Evolutionary conservation across 257 asterid species (phyloP).

Genomic region (Forsythia suspensa): DNA sequence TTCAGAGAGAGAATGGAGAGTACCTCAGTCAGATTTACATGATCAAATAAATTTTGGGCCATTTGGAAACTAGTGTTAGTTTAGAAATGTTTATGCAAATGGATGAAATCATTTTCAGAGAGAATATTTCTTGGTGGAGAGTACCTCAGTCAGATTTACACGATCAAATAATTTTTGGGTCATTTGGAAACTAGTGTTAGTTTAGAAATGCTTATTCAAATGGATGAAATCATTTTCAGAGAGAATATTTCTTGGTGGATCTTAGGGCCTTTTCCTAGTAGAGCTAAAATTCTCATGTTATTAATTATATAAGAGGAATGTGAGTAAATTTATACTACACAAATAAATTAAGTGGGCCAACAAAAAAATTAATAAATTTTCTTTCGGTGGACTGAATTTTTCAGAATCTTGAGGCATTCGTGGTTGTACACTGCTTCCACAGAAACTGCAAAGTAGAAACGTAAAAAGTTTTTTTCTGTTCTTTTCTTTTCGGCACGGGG

Average conservation of each 20-base stretch:
- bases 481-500: not conserved
- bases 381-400: too few relatives aligned
- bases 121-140: not conserved
- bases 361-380: too few relatives aligned
- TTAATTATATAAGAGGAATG: too few relatives aligned
- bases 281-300: too few relatives aligned
- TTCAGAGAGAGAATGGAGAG: too few relatives aligned
- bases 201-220: not conserved
- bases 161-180: too few relatives aligned
- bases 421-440: not conserved
- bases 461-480: too few relatives aligned
- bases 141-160: not conserved
- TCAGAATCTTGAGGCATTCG: not conserved
- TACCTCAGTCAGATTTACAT: not conserved
- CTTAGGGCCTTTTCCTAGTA: too few relatives aligned
- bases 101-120: conserved; percentile 8
- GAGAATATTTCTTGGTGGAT: not conserved
- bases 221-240: conserved; percentile 5
- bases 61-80: not conserved
- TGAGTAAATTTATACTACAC: not conserved
- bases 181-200: too few relatives aligned
- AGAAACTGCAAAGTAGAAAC: not conserved
- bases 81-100: not conserved
- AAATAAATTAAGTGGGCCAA: not conserved
- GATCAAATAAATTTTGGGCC: too few relatives aligned